phyloP scores from a whole-genome alignment of 108 stramenopile genomes.

The Conticribra guillardii region DNA sequence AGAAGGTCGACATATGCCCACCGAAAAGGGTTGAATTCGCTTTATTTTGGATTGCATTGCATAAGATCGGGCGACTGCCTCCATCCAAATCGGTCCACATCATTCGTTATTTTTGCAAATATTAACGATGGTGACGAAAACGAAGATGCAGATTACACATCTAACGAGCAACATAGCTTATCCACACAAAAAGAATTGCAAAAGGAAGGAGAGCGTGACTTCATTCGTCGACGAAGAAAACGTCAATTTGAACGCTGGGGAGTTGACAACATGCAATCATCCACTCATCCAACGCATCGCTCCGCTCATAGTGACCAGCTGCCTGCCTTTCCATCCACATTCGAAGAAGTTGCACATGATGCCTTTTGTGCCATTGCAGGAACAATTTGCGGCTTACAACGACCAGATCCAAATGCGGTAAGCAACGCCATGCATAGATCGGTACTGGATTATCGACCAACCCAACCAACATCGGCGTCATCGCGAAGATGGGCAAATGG shows the following conservation, averaged over 20 bases:
- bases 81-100: too few relatives aligned
- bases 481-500: slow-evolving; percentile 28
- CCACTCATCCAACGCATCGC: background rate
- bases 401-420: slow-evolving; percentile 62
- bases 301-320: background rate
- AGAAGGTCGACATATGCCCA: too few relatives aligned
- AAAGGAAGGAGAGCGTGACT: too few relatives aligned
- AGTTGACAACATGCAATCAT: slow-evolving; percentile 22
- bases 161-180: too few relatives aligned
- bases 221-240: slow-evolving; percentile 24
- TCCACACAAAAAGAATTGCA: slow-evolving; percentile 1
- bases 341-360: slow-evolving; percentile 60
- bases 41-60: too few relatives aligned
- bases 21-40: too few relatives aligned
- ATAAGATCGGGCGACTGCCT: too few relatives aligned
- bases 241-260: slow-evolving; percentile 51
- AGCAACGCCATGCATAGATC: slow-evolving; percentile 64
- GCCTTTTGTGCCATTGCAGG: slow-evolving; percentile 65
- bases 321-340: slow-evolving; percentile 50
- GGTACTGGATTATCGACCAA: slow-evolving; percentile 60
- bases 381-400: slow-evolving; percentile 56
- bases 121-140: too few relatives aligned
- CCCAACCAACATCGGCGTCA: slow-evolving; percentile 42
- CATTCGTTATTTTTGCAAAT: too few relatives aligned
- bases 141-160: too few relatives aligned